phyloP scores from a whole-genome alignment of 202 grass and related monocot species.

The Schoenoplectus tabernaemontani region DNA sequence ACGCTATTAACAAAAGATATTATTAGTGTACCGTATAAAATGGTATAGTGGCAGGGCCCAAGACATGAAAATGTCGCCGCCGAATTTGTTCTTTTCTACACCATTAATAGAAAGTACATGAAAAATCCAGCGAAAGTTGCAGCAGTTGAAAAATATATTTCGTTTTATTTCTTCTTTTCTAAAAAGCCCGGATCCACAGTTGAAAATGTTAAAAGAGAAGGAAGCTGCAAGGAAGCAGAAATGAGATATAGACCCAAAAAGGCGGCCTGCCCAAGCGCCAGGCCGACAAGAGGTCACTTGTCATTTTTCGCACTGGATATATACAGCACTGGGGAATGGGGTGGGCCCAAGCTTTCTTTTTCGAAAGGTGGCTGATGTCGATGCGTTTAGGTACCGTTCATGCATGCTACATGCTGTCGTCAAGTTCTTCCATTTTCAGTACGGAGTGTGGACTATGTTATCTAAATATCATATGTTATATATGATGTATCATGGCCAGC shows the following conservation, averaged over 20 bases:
- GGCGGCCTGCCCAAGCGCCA: not conserved
- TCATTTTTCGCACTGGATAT: not conserved
- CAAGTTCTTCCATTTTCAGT: not conserved
- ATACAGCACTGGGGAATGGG: too few species aligned
- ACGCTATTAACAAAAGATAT: not conserved
- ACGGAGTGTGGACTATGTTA: not conserved
- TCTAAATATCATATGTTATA: not conserved
- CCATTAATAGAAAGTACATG: not conserved
- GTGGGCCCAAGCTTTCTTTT: not conserved
- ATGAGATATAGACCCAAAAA: not conserved
- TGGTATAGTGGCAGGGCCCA: not conserved
- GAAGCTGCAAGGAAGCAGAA: not conserved
- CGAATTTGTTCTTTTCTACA: not conserved
- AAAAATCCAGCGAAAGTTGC: not conserved
- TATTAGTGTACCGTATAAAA: not conserved
- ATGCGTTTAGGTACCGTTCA: not conserved
- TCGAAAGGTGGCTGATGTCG: not conserved
- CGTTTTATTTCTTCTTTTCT: not conserved
- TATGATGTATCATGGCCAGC: too few species aligned
- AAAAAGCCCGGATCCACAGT: not conserved
- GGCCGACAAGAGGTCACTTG: not conserved
- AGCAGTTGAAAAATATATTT: not conserved
- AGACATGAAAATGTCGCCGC: not conserved
- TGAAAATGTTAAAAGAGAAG: not conserved
- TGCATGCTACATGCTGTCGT: not conserved